These are phyloP conservation scores for Pyricularia sp. DNA, from an alignment of 2,329 filamentous ascomycete species.

Conservation along the genomic window DNA sequence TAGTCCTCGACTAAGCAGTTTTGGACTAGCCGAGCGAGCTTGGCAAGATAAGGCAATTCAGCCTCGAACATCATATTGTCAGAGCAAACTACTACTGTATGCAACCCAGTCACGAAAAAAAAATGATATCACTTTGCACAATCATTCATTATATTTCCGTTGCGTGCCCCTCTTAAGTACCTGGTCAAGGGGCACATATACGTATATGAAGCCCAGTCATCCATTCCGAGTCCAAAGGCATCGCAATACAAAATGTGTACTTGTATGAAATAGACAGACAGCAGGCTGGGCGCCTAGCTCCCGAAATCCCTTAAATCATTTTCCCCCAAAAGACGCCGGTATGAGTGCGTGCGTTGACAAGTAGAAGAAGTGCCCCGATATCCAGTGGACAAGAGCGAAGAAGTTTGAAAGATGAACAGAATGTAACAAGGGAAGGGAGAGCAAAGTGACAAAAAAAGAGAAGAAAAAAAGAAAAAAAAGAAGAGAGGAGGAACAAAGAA, in stretches of 20 bases:
- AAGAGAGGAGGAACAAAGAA: background rate
- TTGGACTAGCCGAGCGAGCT: background rate
- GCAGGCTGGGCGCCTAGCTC: background rate
- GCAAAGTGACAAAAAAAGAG: constrained; percentile 1
- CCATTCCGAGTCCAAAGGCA: background rate
- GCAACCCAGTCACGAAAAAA: too few species aligned
- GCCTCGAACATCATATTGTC: background rate
- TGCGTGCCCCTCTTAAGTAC: background rate
- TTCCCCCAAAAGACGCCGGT: constrained; percentile 13
- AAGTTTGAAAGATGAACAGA: constrained; percentile 1
- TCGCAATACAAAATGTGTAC: background rate
- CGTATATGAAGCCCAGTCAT: background rate
- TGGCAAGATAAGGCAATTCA: background rate
- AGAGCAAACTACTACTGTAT: too few species aligned
- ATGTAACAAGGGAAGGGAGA: constrained; percentile 3
- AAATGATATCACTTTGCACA: background rate
- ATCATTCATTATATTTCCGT: background rate
- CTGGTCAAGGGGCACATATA: background rate
- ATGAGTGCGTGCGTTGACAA: constrained; percentile 2
- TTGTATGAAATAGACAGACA: background rate
- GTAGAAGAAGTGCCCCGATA: background rate
- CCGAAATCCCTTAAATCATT: background rate
- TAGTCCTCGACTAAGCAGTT: background rate
- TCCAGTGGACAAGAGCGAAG: background rate
- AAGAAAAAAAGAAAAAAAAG: constrained; percentile 4